These are phyloP conservation scores for Colletotrichum lentis DNA, from an alignment of 2,329 filamentous ascomycete species.

Conservation along the genomic window DNA sequence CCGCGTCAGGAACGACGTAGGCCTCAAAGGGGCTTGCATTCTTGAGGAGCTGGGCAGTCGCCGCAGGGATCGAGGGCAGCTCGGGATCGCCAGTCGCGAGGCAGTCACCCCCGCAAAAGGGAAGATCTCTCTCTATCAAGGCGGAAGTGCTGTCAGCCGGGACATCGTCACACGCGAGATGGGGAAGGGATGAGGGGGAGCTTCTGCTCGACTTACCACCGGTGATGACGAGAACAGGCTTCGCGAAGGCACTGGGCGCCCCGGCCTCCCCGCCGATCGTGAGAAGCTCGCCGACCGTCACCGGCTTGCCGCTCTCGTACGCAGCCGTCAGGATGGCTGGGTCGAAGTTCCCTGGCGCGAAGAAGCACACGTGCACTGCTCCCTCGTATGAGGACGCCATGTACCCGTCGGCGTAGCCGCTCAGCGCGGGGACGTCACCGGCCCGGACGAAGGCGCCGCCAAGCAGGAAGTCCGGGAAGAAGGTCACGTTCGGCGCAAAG, in stretches of 20 bases:
- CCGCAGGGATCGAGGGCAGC: slow-evolving; percentile 54
- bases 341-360: slow-evolving; percentile 64
- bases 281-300: slow-evolving; percentile 66
- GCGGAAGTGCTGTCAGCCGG: background rate
- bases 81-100: slow-evolving; percentile 51
- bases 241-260: slow-evolving; percentile 53
- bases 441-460: slow-evolving; percentile 59
- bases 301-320: slow-evolving; percentile 61
- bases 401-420: slow-evolving; percentile 60
- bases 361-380: slow-evolving; percentile 62
- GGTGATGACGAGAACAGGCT: slow-evolving; percentile 67
- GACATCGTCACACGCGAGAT: background rate
- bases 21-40: slow-evolving; percentile 59
- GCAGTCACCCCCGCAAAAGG: slow-evolving; percentile 71
- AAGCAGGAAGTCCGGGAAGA: slow-evolving; percentile 53
- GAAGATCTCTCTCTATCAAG: slow-evolving; percentile 54
- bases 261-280: slow-evolving; percentile 57
- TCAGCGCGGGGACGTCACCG: slow-evolving; percentile 43
- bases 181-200: too few relatives aligned
- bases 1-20: slow-evolving; percentile 61
- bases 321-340: slow-evolving; percentile 58
- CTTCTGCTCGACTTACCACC: slow-evolving; percentile 51
- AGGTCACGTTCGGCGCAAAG: slow-evolving; percentile 60
- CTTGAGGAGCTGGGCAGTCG: slow-evolving; percentile 53
- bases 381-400: slow-evolving; percentile 56